Evolutionary conservation across 2,329 filamentous ascomycete species (phyloP), one percentile per base, ranked within the genome.

Genomic region (Talaromyces sp.): DNA sequence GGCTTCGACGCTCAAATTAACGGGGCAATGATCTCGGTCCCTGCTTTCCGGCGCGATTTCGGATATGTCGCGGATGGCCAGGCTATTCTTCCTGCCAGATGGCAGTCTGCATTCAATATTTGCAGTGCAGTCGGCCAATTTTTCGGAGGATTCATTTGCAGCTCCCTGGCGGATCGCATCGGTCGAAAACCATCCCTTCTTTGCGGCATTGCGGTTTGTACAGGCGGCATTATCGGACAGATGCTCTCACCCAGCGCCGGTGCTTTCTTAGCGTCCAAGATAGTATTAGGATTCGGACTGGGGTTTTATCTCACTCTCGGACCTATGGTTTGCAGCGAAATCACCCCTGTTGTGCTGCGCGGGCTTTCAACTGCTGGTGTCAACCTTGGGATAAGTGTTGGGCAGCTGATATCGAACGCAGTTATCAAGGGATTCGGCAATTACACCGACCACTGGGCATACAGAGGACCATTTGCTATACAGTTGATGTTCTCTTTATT

Each of bases 311-410:
- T 50, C 8, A 50, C 47, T 19, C 47, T 50, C 10, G 47, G 47
- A 3, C 47, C 47, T 17, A 50, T 50, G 47, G 19, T 50, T 3
- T 50, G 47, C 47, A 50, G 47, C 8, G 56, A 59, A 37, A 37
- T 41, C 22, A 27, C 78, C 0, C 79, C 83, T 0, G 78, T 84
- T 9, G 77, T 77, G 3, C 75, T 85, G 4, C 79, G 83, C 45
- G 82, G 83, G 41, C 74, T 84, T 27, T 73, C 82, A 0, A 83
- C 82, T 0, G 79, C 81, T 0, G 81, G 80, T 11, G 77, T 84
- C 31, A 84, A 85, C 66, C 74, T 85, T 1, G 82, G 80, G 13
- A 81, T 84, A 11, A 72, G 71, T 11, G 71, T 75, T 43, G 75
- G 75, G 15, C 74, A 76, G 57, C 70, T 78, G n/a, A 43, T 77